Base-by-base conservation (phyloP, 139 green algal species). In the Chlorella sorokiniana region DNA sequence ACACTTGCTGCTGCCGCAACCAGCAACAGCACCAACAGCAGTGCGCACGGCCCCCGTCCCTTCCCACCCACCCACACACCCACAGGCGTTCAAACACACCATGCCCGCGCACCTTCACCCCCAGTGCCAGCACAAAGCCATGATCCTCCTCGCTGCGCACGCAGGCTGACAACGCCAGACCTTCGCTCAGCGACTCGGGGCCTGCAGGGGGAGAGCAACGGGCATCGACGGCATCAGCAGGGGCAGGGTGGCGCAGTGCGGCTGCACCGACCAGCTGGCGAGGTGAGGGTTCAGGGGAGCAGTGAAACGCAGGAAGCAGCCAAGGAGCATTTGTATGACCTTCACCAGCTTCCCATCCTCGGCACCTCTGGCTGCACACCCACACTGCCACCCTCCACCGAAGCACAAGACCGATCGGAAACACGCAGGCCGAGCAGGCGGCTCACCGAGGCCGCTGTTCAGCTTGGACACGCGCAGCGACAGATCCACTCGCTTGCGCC, bases 61-160 rank as follows among this genome's bases (percentile, higher is more conserved):
- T n/a, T n/a, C n/a, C n/a, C n/a, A n/a, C n/a, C n/a, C n/a, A n/a
- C n/a, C n/a, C n/a, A n/a, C n/a, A n/a, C n/a, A n/a, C n/a, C n/a
- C n/a, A n/a, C n/a, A n/a, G n/a, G n/a, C n/a, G n/a, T n/a, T n/a
- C n/a, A n/a, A n/a, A n/a, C n/a, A n/a, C 48, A 40, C n/a, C 23
- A 5, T 6, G 54, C 3, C 11, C 9, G 27, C 85, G 23, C 37
- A 93, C 90, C 90, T 95, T 93, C 72, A 96, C 78, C 23, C 96
- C 96, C 29, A 98, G 92, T 18, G 72, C 83, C 6, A 98, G 83
- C 22, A 88, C 79, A 84, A 92, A 98, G 31, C 96, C 96, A 72
- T 97, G 94, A 79, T 99, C 96, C 88, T 99, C 96, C 31, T 95
- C 86, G 69, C 85, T 95, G 63, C 67, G 83, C 51, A 98, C 91